phyloP scores from a whole-genome alignment of 345 rosid species.

The Pugionium cornutum region DNA sequence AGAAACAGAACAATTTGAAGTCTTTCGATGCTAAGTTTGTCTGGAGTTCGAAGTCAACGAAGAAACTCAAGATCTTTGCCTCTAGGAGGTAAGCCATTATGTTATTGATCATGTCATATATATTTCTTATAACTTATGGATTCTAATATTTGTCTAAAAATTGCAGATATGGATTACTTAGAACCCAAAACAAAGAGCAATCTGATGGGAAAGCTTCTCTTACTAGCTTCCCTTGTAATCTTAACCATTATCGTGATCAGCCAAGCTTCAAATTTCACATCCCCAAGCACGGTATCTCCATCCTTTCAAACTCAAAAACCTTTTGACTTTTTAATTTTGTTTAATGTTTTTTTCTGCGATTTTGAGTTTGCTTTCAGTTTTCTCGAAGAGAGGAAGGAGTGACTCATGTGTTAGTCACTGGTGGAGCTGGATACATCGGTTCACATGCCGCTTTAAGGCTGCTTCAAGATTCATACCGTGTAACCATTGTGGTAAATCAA shows the following conservation, averaged over 20 bases:
- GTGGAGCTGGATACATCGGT: constrained; percentile 98
- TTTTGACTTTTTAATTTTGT: not conserved
- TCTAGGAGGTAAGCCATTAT: constrained; percentile 54
- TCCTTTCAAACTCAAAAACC: constrained; percentile 10
- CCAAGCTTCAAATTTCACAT: constrained; percentile 67
- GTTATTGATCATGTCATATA: not conserved
- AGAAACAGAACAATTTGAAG: constrained; percentile 24
- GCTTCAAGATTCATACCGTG: constrained; percentile 73
- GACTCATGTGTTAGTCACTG: constrained; percentile 88
- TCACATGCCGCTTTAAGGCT: constrained; percentile 89
- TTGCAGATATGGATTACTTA: constrained; percentile 75
- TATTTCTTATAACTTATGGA: not conserved
- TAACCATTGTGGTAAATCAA: constrained; percentile 63
- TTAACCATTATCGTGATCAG: constrained; percentile 80
- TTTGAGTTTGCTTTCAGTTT: constrained; percentile 46
- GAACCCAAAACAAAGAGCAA: constrained; percentile 76
- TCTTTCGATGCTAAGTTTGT: constrained; percentile 62
- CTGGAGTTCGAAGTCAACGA: constrained; percentile 64
- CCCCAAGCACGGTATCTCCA: constrained; percentile 64
- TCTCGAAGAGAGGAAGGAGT: constrained; percentile 69
- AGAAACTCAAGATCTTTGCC: constrained; percentile 59
- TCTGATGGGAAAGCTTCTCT: constrained; percentile 67
- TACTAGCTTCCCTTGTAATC: constrained; percentile 69
- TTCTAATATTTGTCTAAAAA: not conserved
- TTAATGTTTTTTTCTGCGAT: not conserved